Evolutionary conservation across 306 rosid genomes (phyloP), one percentile per base, ranked within the genome.

Genomic region (Dalbergia cochinchinensis): DNA sequence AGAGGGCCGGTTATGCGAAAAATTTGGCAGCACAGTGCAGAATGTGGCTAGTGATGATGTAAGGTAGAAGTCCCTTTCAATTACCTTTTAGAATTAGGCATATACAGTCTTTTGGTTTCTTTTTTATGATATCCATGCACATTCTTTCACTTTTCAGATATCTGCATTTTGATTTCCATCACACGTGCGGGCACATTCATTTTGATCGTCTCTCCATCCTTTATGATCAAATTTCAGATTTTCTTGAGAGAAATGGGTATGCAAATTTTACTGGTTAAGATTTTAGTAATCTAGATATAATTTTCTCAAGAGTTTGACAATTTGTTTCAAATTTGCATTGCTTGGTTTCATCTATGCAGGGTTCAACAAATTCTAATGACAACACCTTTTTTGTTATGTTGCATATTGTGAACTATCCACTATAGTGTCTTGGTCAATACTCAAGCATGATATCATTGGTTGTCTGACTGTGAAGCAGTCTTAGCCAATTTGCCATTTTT

Each of bases 111-210:
- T 63, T 20, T 57, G 31, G 51, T 59, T 78, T 70, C 20, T 0
- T 79, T 53, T 15, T 57, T 78, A 68, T 79, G 48, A 54, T 53
- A 61, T 39, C 77, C 64, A 60, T 71, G 60, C 59, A 54, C 69
- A 48, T 77, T 4, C 22, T 26, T 51, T 68, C 33, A 10, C 9
- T 58, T 20, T 50, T 26, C 73, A 93, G 98, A 88, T 93, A 93
- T 87, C 67, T 89, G 86, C 96, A 93, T 81, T 93, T 93, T 13
- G 98, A 93, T 87, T 93, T 93, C 69, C 98, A 93, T 84, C 91
- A 76, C 63, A 78, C 90, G 61, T 93, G 97, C 11, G 98, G 98
- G 69, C 97, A 91, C 14, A 57, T 93, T 86, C 98, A 91, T 88
- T 93, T 91, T 19, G 97, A 93, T 84, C 94, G 91, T 79, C 96